Conservation (phyloP, 2,329 filamentous ascomycete genomes). For the Diaporthe longicolla region DNA sequence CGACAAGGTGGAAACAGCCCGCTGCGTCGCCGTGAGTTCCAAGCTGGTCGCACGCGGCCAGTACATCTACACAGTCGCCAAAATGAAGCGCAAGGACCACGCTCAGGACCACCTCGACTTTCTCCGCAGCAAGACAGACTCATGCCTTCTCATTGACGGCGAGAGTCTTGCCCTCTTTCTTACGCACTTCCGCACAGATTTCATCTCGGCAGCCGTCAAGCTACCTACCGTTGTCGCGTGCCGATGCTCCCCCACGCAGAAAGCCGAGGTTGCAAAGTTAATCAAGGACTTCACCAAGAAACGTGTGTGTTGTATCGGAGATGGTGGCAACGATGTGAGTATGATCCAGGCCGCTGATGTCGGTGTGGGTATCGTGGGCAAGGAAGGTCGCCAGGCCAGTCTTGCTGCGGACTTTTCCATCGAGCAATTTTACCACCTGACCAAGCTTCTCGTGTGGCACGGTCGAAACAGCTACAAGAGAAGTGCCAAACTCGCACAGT, state of each 20-base stretch:
- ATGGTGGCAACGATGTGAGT: constrained; percentile 97
- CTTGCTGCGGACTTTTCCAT: constrained; percentile 97
- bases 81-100: constrained; percentile 84
- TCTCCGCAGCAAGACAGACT: constrained; percentile 87
- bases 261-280: constrained; percentile 91
- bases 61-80: constrained; percentile 93
- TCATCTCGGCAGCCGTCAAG: constrained; percentile 88
- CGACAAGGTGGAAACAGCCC: constrained; percentile 97
- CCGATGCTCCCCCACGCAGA: constrained; percentile 96
- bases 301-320: constrained; percentile 96
- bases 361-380: constrained; percentile 97
- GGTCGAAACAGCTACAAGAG: constrained; percentile 98
- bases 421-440: constrained; percentile 93
- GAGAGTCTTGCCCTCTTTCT: constrained; percentile 90
- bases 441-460: constrained; percentile 98
- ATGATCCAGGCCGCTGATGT: constrained; percentile 99
- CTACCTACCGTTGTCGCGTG: constrained; percentile 95
- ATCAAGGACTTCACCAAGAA: constrained; percentile 95
- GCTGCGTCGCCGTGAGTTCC: constrained; percentile 94
- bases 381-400: constrained; percentile 95
- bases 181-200: constrained; percentile 84
- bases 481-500: constrained; percentile 94
- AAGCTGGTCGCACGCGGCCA: constrained; percentile 95
- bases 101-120: constrained; percentile 92
- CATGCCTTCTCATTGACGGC: constrained; percentile 92